Base-by-base conservation (phyloP, 2,329 filamentous ascomycete genomes). In the Endothia cerciana region DNA sequence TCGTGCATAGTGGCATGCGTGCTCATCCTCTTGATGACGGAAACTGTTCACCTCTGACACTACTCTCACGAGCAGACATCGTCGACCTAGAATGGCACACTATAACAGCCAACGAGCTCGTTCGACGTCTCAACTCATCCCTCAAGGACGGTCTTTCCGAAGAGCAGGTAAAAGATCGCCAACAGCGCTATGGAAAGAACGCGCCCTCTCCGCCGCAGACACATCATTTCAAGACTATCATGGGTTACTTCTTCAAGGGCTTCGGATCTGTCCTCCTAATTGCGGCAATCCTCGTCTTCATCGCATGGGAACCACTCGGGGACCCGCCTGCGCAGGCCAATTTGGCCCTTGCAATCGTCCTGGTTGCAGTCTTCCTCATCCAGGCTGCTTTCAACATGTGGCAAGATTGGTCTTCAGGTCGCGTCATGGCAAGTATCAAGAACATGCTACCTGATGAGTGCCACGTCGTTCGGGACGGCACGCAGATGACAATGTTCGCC, bases 401-500 rank as follows among this genome's bases (percentile, higher is more conserved):
- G 81, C 87, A 89, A 72, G 91, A 94, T 74, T 94, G 90, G 86
- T 92, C 90, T 2, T 91, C 89, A 0, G 90, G 86, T 1, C 81
- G 88, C 5, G 90, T 93, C 64, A 94, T 94, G 91, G 86, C 87
- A 22, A 92, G 89, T 0, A 94, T 94, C 74, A 91, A 89, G 58
- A 89, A 85, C 22, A 91, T 94, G 90, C 81, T 94, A n/a, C 91
- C 91, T 0, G 90, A 92, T 71, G 82, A 87, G 66, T 92, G 89
- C 71, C 79, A 88, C 33, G 82, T 91, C 8, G 77, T 90, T 7
- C 85, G 91, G 25, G 85, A 91, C 69, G 84, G 87, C 1, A 72
- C 74, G 3, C 79, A 84, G 68, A 72, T 78, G 0, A 81, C 62
- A 2, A 28, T 66, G 53, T 68, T 72, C 79, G 19, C 77, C 87